A percentile compares a stretch with the other conserved stretches of the same genome.
Evolutionary conservation across 306 rosid species (phyloP).

Genomic region (Acacia confusa): DNA sequence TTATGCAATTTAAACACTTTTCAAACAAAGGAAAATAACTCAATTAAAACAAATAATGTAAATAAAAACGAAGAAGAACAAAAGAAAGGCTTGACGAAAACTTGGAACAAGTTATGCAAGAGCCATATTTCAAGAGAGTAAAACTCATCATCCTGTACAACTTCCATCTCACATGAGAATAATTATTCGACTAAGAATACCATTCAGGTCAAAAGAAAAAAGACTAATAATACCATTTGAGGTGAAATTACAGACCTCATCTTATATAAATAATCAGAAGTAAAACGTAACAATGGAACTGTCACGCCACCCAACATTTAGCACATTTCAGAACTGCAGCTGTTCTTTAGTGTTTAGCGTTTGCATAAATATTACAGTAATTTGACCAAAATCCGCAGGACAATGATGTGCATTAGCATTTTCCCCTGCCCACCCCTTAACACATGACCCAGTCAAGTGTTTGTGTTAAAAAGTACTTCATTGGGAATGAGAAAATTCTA

Average conservation of each 20-base stretch:
- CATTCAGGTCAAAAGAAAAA: background rate
- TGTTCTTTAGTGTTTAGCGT: conserved; percentile 17
- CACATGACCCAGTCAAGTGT: background rate
- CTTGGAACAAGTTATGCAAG: background rate
- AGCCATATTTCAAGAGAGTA: background rate
- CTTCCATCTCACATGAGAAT: background rate
- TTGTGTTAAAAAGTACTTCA: background rate
- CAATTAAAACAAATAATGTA: background rate
- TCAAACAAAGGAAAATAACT: background rate
- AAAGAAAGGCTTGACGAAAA: background rate
- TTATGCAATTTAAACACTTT: background rate
- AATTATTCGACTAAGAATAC: background rate
- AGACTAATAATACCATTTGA: background rate
- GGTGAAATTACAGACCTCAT: background rate
- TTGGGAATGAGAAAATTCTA: background rate
- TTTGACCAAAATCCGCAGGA: background rate
- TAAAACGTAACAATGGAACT: conserved; percentile 8
- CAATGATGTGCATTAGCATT: background rate
- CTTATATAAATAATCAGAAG: background rate
- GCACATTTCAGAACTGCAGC: conserved; percentile 8
- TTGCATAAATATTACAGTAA: background rate
- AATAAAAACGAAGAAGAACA: no score
- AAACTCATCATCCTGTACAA: background rate
- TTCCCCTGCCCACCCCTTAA: background rate
- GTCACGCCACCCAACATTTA: conserved; percentile 6